These are phyloP conservation scores for Parietaria judaica DNA, from an alignment of 306 rosid species.

Conservation along the genomic window DNA sequence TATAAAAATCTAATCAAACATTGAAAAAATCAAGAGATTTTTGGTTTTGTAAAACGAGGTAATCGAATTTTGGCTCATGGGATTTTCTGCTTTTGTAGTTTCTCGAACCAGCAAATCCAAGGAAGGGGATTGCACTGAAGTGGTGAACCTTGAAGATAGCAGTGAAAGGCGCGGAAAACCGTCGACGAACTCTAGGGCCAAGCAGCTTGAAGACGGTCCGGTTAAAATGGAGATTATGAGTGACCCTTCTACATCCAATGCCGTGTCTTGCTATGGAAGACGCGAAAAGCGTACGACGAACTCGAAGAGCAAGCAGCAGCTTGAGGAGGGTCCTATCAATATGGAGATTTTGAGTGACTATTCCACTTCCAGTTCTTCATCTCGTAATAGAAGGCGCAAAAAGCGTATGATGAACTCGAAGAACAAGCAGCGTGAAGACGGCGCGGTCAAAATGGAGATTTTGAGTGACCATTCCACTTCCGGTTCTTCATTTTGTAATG, in stretches of 20 bases:
- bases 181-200: constrained; percentile 9
- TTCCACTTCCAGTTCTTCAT: no score
- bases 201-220: constrained; percentile 5
- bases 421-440: constrained; percentile 1
- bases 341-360: no score
- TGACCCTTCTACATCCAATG: no score
- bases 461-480: constrained; percentile 16
- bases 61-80: constrained; percentile 13
- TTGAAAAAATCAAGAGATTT: no score
- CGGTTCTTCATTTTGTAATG: constrained; percentile 5
- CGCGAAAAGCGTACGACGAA: no score
- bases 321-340: constrained; percentile 1
- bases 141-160: constrained; percentile 18
- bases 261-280: no score
- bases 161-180: constrained; percentile 1
- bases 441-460: constrained; percentile 14
- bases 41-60: neutral
- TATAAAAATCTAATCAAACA: no score
- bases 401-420: no score
- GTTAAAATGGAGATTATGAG: no score
- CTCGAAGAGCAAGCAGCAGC: no score
- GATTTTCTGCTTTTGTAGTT: constrained; percentile 10
- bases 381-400: no score
- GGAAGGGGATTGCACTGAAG: constrained; percentile 13
- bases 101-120: constrained; percentile 11